phyloP scores from a whole-genome alignment of 371 early-diverging fungal genomes.

The Lichtheimia ramosa region DNA sequence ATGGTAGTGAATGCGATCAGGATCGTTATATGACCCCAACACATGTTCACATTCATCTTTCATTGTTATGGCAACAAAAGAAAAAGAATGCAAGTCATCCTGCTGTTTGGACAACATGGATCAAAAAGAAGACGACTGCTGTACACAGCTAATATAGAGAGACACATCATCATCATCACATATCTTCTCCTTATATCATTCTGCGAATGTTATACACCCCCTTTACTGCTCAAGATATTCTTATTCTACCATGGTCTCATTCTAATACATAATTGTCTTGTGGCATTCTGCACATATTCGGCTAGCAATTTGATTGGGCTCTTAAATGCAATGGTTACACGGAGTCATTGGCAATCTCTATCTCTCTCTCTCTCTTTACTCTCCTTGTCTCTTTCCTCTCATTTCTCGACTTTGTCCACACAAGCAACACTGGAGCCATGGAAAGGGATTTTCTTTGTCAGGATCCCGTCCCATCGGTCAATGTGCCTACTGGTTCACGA shows the following conservation, averaged over 20 bases:
- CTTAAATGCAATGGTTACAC: too few relatives aligned
- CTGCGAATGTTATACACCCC: too few relatives aligned
- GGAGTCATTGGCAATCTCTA: not conserved
- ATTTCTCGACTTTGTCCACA: not conserved
- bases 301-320: too few relatives aligned
- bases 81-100: too few relatives aligned
- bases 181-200: too few relatives aligned
- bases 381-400: not conserved
- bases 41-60: constrained; percentile 7
- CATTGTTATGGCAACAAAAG: constrained; percentile 5
- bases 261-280: too few relatives aligned
- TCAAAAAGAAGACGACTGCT: constrained; percentile 8
- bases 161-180: too few relatives aligned
- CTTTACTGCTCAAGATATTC: too few relatives aligned
- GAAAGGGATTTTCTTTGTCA: constrained; percentile 2
- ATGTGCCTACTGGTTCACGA: constrained; percentile 6
- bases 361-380: not conserved
- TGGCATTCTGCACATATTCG: too few relatives aligned
- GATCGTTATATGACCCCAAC: not conserved
- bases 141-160: too few relatives aligned
- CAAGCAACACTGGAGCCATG: not conserved
- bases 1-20: not conserved
- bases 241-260: too few relatives aligned
- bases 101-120: not conserved
- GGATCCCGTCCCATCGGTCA: constrained; percentile 3